Base-by-base conservation (phyloP, 2,329 filamentous ascomycete species). In the Fusarium aywerte region DNA sequence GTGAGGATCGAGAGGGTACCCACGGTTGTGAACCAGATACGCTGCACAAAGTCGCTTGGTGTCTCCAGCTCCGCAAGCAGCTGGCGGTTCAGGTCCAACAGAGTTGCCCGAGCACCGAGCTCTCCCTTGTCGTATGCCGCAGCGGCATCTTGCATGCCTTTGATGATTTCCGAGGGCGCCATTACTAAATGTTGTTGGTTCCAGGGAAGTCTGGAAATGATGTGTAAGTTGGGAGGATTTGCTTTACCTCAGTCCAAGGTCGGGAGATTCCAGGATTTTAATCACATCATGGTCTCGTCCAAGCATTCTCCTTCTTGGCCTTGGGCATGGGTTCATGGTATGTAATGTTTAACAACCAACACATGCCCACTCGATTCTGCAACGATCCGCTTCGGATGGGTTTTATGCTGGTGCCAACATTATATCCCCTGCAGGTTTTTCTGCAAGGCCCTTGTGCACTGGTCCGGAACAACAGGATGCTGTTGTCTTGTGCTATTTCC, bases 21-120 rank as follows among this genome's bases (percentile, higher is more conserved):
- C n/a, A 60, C 59, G 20, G 60, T 57, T 23, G 60, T 53, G 25
- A 67, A 67, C 40, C 52, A 65, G 4, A 56, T 23, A 15, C 63
- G 51, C 25, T 64, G 56, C 5, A 67, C 25, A 27, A 67, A 67
- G 7, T 61, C 51, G 9, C 51, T 67, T 13, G 60, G 63, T 5
- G 63, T 67, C 35, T 67, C 63, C 10, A 66, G 35, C 20, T 64
- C 51, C 8, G 60, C 60, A n/a, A 64, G 60, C 4, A 67, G 51
- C 38, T 65, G 39, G 4, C 60, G 42, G 39, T 65, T 67, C 11
- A 65, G 33, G 11, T 57, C 38, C n/a, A 67, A 35, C 3, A 66
- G 55, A 20, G 55, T 64, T 35, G 63, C 55, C 21, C 55, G 56
- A 21, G 63, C 54, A 9, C 63, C 56, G 11, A 61, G 18, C 8